phyloP scores from a whole-genome alignment of 352 stramenopile species.

The Saprolegnia diclina region DNA sequence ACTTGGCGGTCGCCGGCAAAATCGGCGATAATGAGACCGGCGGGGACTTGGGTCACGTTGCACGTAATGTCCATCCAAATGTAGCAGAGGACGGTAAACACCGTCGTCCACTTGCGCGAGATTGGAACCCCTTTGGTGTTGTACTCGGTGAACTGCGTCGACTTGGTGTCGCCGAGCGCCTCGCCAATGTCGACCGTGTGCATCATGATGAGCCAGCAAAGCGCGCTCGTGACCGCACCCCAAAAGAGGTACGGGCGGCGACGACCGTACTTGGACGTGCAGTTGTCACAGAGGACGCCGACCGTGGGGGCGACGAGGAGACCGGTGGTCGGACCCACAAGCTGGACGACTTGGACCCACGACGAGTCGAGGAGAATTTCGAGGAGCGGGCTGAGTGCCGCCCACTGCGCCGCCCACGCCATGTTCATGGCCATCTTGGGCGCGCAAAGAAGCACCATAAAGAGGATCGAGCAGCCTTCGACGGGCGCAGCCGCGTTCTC shows the following conservation, averaged over 20 bases:
- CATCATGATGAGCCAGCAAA: slow-evolving; percentile 53
- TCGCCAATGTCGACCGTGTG: slow-evolving; percentile 46
- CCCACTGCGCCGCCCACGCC: slow-evolving; percentile 55
- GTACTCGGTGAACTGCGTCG: not conserved
- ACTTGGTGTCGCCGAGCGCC: slow-evolving; percentile 39
- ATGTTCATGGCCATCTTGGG: slow-evolving; percentile 54
- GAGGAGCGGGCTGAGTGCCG: slow-evolving; percentile 47
- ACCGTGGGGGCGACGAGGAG: slow-evolving; percentile 46
- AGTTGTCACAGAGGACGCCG: slow-evolving; percentile 41
- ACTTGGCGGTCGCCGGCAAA: slow-evolving; percentile 55
- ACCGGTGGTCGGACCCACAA: slow-evolving; percentile 45
- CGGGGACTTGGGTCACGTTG: slow-evolving; percentile 46
- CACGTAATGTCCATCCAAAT: slow-evolving; percentile 58
- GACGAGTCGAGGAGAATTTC: slow-evolving; percentile 41
- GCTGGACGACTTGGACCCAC: slow-evolving; percentile 48
- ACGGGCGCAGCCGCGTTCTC: not conserved
- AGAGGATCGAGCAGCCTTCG: slow-evolving; percentile 39
- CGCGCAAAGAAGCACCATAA: slow-evolving; percentile 46
- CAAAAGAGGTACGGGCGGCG: slow-evolving; percentile 40
- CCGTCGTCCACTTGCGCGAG: slow-evolving; percentile 39
- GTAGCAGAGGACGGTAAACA: slow-evolving; percentile 55
- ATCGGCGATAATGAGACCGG: slow-evolving; percentile 45
- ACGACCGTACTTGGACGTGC: slow-evolving; percentile 35
- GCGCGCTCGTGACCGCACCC: slow-evolving; percentile 33
- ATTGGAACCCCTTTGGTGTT: not conserved